Base-by-base conservation (phyloP, 257 asterid species). In the Scutellaria minor region DNA sequence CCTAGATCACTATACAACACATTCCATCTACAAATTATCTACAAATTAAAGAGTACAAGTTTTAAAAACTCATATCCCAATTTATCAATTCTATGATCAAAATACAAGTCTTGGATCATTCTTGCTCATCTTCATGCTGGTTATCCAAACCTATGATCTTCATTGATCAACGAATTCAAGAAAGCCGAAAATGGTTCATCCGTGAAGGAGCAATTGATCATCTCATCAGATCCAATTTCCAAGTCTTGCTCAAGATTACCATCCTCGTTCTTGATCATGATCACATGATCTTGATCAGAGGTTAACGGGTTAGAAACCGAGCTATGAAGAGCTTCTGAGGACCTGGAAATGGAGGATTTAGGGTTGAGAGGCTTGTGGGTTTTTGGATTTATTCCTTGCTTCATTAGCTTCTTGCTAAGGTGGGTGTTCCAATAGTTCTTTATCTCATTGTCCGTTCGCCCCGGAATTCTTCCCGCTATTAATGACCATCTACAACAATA, bases 401-500 rank as follows among this genome's bases (percentile, higher is more conserved):
- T 83, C 22, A 90, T 86, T 54, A 90, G 63, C 79, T 90, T 90
- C 68, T 86, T 84, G 73, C 88, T 80, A 9, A 89, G 86, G 72
- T 85, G 90, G 15, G 90, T 89, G 78, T 89, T 89, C 90, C 96
- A 90, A 35, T 87, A 90, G 57, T 90, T 90, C 67, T 90, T 86
- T 42, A 90, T 87, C 77, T 90, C 92, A 44, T 87, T 88, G 58
- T 90, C 92, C 0, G 96, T 88, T 2, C 94, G 78, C 8, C 96
- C 90, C 0, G 94, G 96, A 54, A 90, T 87, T 73, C 95, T 84
- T 58, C 96, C 93, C 0, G 97, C 96, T 81, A 90, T 90, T 75
- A 90, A 60, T 0, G 93, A 90, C 97, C 96, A 90, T 74, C 97
- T 88, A 40, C 22, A 75, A 14, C 20, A 6, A 40, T 24, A 24